A percentile compares a stretch with the other conserved stretches of the same genome.
These are phyloP conservation scores for Plasmodium cynomolgi DNA, from an alignment of 169 alveolate genomes.

Conservation along the genomic window DNA sequence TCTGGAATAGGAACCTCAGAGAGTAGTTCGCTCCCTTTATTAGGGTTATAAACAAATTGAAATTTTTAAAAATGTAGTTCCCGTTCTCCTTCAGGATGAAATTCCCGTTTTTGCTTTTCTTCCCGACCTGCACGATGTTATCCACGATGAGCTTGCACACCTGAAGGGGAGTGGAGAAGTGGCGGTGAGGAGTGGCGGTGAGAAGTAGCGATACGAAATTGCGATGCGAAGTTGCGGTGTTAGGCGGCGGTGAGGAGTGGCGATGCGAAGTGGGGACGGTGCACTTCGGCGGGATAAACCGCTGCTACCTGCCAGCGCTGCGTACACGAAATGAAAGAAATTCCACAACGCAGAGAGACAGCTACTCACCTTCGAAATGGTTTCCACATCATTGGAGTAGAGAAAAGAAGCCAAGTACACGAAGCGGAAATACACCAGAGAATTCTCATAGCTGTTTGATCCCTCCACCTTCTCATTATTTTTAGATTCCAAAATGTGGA, in stretches of 20 bases:
- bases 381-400: conserved; percentile 48
- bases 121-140: conserved; percentile 47
- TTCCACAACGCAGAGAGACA: not conserved
- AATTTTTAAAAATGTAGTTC: conserved; percentile 48
- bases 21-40: conserved; percentile 63
- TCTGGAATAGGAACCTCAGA: conserved; percentile 35
- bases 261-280: too few species aligned
- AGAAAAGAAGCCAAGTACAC: conserved; percentile 41
- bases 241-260: not conserved
- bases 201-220: not conserved
- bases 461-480: conserved; percentile 49
- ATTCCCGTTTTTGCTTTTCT: conserved; percentile 55
- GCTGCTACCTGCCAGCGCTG: not conserved
- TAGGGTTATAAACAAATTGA: conserved; percentile 36
- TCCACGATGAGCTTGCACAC: conserved; percentile 54
- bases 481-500: conserved; percentile 42
- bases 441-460: conserved; percentile 24
- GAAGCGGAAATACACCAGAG: conserved; percentile 45
- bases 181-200: not conserved
- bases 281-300: not conserved
- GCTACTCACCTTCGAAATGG: conserved; percentile 28
- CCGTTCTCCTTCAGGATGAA: conserved; percentile 43
- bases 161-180: not conserved
- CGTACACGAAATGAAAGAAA: not conserved
- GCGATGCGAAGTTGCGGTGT: too few species aligned